Base-by-base conservation (phyloP, 768 basidiomycete genomes). In the Suillus tomentosus region DNA sequence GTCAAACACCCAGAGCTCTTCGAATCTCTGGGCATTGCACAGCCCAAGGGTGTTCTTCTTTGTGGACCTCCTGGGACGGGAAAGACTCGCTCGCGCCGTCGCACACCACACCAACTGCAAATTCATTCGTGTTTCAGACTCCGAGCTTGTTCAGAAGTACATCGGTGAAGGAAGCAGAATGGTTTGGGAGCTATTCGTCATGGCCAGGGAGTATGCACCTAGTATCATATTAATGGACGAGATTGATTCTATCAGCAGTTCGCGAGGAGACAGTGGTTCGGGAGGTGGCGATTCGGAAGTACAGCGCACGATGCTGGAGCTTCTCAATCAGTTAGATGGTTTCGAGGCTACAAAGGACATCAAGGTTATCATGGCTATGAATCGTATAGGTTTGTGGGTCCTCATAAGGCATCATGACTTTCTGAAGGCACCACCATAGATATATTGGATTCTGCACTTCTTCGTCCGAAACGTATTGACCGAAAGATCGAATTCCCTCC, bases 141-240 rank as follows among this genome's bases (percentile, higher is more conserved):
- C 89, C 47, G 96, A 98, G 78, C 78, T 99, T 51, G 96, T 98
- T 66, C 95, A 98, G 79, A 98, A 97, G 82, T 99, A 98, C 72
- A 97, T 98, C 69, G 96, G 96, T 55, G 96, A 98, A 80, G 95
- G 96, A 24, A 92, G 89, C 67, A 81, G 96, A 65, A 98, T 97
- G 96, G 96, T 98, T 43, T 86, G 96, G 60, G 96, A 98, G 79
- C 78, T 99, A 64, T 99, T 99, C 82, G 95, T 97, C 65, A 98
- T 97, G 96, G 96, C 96, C 3, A 79, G 95, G 66, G 96, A 98
- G 75, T 95, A 97, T 72, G 96, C 96, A 40, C 96, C 96, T 42
- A 92, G 91, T 76, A 97, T 99, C 79, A 97, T 99, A 74, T 98
- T 99, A 82, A 97, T 99, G 96, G 96, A 98, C 75, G 96, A 98